Percentiles rank a stretch among this genome's conserved stretches.
Evolutionary conservation across 768 basidiomycete species (phyloP).

Genomic region (Clathrus columnatus): DNA sequence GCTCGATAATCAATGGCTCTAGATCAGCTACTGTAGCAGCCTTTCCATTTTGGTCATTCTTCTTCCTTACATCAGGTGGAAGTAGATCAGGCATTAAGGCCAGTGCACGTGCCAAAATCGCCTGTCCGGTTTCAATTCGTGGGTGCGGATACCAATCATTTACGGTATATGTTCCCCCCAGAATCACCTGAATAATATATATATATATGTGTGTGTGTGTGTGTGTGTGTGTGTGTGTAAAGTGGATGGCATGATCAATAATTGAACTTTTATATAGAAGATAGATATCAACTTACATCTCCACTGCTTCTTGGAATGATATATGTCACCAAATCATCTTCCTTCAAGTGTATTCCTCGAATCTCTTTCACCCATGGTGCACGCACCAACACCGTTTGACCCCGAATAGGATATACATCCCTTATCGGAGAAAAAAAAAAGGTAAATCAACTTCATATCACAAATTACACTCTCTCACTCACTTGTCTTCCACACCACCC

Average conservation of each 20-base stretch:
- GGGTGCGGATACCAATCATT: conserved; percentile 68
- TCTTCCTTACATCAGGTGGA: conserved; percentile 11
- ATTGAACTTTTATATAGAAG: neutral
- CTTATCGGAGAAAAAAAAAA: neutral
- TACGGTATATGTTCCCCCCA: conserved; percentile 50
- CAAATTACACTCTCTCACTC: conserved; percentile 7
- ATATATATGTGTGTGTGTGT: too few relatives aligned
- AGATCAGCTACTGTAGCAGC: conserved; percentile 31
- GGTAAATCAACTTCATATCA: neutral
- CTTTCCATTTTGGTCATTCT: conserved; percentile 7
- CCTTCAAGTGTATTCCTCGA: conserved; percentile 14
- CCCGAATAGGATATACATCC: conserved; percentile 38
- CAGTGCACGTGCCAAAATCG: conserved; percentile 16
- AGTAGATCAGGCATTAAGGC: conserved; percentile 18
- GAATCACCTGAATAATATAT: conserved; percentile 25
- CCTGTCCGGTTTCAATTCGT: conserved; percentile 41
- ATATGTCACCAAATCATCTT: conserved; percentile 37
- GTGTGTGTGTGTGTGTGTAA: too few relatives aligned
- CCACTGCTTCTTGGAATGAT: conserved; percentile 56
- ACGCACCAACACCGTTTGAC: conserved; percentile 59
- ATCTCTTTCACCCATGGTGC: conserved; percentile 52
- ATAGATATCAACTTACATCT: conserved; percentile 34
- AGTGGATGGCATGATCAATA: neutral
- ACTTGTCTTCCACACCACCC: conserved; percentile 42
- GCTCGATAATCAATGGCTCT: conserved; percentile 29